phyloP scores from a whole-genome alignment of 371 early-diverging fungal species.

The Syncephalastrum sp. region DNA sequence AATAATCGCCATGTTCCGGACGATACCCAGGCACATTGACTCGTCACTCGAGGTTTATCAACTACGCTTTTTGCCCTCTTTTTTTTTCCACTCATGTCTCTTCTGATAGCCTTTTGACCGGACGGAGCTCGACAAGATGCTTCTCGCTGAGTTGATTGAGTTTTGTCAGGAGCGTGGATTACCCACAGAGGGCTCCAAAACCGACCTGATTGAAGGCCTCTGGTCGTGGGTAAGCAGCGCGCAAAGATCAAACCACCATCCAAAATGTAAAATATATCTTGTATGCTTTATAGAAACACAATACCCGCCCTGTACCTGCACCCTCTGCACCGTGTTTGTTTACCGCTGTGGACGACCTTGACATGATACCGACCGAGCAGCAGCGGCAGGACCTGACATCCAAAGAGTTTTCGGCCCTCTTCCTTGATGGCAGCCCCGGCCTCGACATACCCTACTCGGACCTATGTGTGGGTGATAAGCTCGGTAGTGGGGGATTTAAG shows the following conservation, averaged over 20 bases:
- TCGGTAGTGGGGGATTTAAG: constrained; percentile 82
- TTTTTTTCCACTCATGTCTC: neutral
- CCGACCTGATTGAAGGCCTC: constrained; percentile 56
- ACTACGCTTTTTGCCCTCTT: neutral
- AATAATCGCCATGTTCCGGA: constrained; percentile 28
- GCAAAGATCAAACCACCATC: neutral
- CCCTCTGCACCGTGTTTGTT: constrained; percentile 69
- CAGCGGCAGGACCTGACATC: constrained; percentile 47
- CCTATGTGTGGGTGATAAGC: constrained; percentile 57
- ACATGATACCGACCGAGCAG: constrained; percentile 21
- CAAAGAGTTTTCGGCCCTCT: constrained; percentile 51
- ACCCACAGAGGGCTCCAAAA: constrained; percentile 63
- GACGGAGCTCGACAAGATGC: constrained; percentile 50
- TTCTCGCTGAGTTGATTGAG: constrained; percentile 70
- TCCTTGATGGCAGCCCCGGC: constrained; percentile 43
- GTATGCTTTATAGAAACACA: constrained; percentile 51
- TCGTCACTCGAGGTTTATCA: constrained; percentile 31
- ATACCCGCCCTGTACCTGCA: constrained; percentile 63
- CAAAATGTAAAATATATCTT: neutral
- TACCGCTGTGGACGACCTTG: constrained; percentile 42
- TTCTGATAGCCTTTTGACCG: constrained; percentile 21
- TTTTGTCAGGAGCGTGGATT: constrained; percentile 75
- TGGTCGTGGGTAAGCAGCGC: constrained; percentile 60
- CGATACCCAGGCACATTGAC: constrained; percentile 35
- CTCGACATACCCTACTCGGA: constrained; percentile 65